Percentiles rank a stretch among this genome's conserved stretches.
These are phyloP conservation scores for Hippophae gyantsensis DNA, from an alignment of 306 rosid genomes.

Conservation along the genomic window DNA sequence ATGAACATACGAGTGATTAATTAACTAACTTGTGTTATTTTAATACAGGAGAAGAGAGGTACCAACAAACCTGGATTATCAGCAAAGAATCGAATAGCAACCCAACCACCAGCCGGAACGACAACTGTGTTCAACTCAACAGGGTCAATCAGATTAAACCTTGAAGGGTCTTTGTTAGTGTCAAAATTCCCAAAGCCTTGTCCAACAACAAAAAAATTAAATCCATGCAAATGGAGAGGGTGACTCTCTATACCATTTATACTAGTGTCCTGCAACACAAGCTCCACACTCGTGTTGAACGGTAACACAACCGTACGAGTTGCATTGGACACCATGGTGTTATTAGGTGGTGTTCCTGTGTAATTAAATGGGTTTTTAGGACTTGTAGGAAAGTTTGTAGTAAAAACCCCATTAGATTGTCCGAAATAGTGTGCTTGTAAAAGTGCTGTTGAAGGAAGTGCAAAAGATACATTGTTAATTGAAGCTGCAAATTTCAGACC, in stretches of 20 bases:
- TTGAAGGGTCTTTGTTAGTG: slow-evolving; percentile 45
- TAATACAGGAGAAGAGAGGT: background rate
- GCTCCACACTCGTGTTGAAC: slow-evolving; percentile 67
- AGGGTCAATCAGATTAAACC: slow-evolving; percentile 61
- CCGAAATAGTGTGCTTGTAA: slow-evolving; percentile 46
- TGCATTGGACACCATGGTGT: slow-evolving; percentile 43
- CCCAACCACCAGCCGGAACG: slow-evolving; percentile 77
- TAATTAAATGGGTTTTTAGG: slow-evolving; percentile 53
- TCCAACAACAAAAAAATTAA: slow-evolving; percentile 57
- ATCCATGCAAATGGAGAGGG: slow-evolving; percentile 87
- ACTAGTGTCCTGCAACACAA: slow-evolving; percentile 63
- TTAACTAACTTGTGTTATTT: background rate
- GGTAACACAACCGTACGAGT: slow-evolving; percentile 52
- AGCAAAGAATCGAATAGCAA: slow-evolving; percentile 59
- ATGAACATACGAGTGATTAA: background rate
- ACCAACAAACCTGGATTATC: slow-evolving; percentile 60
- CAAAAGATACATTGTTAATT: slow-evolving; percentile 61
- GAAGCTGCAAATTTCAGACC: slow-evolving; percentile 57
- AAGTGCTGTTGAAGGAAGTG: slow-evolving; percentile 55
- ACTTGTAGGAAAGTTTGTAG: slow-evolving; percentile 47
- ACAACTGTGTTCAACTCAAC: slow-evolving; percentile 56
- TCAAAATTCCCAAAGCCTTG: slow-evolving; percentile 80
- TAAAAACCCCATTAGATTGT: slow-evolving; percentile 40
- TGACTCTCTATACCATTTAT: slow-evolving; percentile 68
- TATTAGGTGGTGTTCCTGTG: slow-evolving; percentile 72